Evolutionary conservation across 1,284 basidiomycete species (phyloP).

Genomic region (Fomitiporia mediterranea): DNA sequence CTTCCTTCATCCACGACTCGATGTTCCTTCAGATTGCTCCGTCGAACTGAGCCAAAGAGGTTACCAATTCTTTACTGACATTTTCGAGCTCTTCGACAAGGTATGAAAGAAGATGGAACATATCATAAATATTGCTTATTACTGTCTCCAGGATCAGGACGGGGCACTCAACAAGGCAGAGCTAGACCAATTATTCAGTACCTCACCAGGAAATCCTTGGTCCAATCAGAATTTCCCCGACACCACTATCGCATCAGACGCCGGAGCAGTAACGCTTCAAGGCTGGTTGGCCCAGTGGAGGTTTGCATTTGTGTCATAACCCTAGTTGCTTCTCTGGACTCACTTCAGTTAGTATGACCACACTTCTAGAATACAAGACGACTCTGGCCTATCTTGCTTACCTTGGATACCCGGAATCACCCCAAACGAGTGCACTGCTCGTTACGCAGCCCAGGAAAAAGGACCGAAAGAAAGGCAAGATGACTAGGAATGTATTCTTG

Average conservation of each 20-base stretch:
- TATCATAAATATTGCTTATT: constrained; percentile 6
- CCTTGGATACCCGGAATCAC: constrained; percentile 75
- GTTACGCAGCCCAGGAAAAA: constrained; percentile 79
- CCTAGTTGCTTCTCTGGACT: background rate
- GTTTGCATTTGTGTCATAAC: constrained; percentile 38
- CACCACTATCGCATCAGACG: constrained; percentile 86
- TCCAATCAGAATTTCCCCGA: constrained; percentile 81
- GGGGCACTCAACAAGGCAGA: constrained; percentile 87
- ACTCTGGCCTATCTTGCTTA: constrained; percentile 97
- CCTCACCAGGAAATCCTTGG: constrained; percentile 96
- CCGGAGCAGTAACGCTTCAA: constrained; percentile 89
- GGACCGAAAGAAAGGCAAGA: constrained; percentile 84
- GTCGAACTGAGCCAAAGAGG: constrained; percentile 92
- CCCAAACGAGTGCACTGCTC: constrained; percentile 75
- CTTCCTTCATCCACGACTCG: constrained; percentile 89
- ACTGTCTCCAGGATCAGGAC: constrained; percentile 74
- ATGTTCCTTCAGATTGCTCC: constrained; percentile 89
- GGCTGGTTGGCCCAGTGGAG: constrained; percentile 99
- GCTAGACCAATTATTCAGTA: constrained; percentile 86
- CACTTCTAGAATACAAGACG: constrained; percentile 86
- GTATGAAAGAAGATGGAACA: constrained; percentile 34
- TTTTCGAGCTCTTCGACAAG: constrained; percentile 97
- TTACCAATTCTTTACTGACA: constrained; percentile 96
- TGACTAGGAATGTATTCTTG: constrained; percentile 85
- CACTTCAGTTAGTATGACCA: constrained; percentile 76